These are phyloP conservation scores for Lasiosphaeria ovina DNA, from an alignment of 495 filamentous ascomycete species.

Conservation along the genomic window DNA sequence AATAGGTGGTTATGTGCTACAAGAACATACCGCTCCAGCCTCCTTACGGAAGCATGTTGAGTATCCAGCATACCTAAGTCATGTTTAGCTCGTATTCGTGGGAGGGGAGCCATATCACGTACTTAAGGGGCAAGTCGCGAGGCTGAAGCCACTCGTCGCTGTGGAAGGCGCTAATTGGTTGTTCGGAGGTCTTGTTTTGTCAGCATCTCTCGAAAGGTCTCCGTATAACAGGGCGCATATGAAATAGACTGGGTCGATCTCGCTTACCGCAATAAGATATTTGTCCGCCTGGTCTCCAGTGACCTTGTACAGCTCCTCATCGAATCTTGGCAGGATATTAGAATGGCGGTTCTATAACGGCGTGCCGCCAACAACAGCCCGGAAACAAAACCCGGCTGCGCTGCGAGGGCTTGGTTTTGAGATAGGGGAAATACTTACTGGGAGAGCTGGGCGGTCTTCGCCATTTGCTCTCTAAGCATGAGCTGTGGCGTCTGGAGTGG, in stretches of 20 bases:
- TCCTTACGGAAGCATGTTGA: conserved; percentile 95
- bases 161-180: conserved; percentile 89
- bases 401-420: too few species aligned
- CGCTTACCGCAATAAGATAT: conserved; percentile 76
- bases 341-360: too few species aligned
- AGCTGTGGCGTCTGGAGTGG: conserved; percentile 91
- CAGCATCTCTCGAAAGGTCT: neutral
- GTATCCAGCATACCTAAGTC: conserved; percentile 72
- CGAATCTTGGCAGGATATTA: conserved; percentile 50
- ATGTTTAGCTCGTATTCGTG: neutral
- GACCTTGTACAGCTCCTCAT: conserved; percentile 97
- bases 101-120: conserved; percentile 17
- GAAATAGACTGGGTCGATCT: neutral
- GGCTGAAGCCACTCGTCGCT: conserved; percentile 88
- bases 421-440: conserved; percentile 40
- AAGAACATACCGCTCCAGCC: conserved; percentile 58
- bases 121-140: conserved; percentile 84
- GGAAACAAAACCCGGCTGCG: too few species aligned
- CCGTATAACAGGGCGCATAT: neutral
- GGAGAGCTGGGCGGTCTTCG: conserved; percentile 96
- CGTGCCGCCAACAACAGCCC: too few species aligned
- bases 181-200: conserved; percentile 70
- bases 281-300: conserved; percentile 83
- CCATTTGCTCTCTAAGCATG: conserved; percentile 95
- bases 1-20: neutral